A percentile compares a stretch with the other conserved stretches of the same genome.
Evolutionary conservation across 1,139 yeast genomes (phyloP).

Genomic region (Blastobotrys aristatus): DNA sequence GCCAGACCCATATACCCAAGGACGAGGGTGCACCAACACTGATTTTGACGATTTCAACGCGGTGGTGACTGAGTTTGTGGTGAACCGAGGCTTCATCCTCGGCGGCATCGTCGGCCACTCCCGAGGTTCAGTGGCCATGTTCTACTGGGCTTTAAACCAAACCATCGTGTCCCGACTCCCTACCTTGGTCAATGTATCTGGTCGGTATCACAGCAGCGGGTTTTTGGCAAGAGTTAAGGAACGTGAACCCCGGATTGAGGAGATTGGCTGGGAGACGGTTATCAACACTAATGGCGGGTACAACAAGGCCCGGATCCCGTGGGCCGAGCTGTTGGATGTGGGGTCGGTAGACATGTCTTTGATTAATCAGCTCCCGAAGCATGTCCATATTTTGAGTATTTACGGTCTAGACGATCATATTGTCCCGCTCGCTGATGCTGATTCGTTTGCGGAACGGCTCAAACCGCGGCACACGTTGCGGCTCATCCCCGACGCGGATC

Average conservation of each 20-base stretch:
- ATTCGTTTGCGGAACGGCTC: constrained; percentile 53
- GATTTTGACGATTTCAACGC: constrained; percentile 64
- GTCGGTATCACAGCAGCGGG: constrained; percentile 44
- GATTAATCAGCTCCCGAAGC: constrained; percentile 38
- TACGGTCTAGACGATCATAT: constrained; percentile 67
- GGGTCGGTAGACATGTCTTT: constrained; percentile 46
- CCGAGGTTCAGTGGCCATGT: constrained; percentile 74
- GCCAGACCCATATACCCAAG: constrained; percentile 36
- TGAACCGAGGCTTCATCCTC: constrained; percentile 44
- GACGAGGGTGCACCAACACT: constrained; percentile 54
- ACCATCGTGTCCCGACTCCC: constrained; percentile 32
- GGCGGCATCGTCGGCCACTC: constrained; percentile 65
- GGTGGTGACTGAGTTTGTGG: constrained; percentile 32
- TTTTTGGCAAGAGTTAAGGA: constrained; percentile 35
- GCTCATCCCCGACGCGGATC: constrained; percentile 68
- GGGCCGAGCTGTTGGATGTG: constrained; percentile 51
- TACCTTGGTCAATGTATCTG: constrained; percentile 70
- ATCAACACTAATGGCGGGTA: constrained; percentile 42
- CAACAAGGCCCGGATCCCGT: constrained; percentile 41
- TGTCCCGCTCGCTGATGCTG: constrained; percentile 61
- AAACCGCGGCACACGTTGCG: constrained; percentile 53
- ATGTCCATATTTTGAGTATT: constrained; percentile 54
- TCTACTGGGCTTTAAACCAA: constrained; percentile 54
- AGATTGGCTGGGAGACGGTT: constrained; percentile 31
- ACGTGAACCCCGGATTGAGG: constrained; percentile 36